Evolutionary conservation across 371 early-diverging fungal species (phyloP), one percentile per base, ranked within the genome.

Genomic region (Rhizopus sp.): DNA sequence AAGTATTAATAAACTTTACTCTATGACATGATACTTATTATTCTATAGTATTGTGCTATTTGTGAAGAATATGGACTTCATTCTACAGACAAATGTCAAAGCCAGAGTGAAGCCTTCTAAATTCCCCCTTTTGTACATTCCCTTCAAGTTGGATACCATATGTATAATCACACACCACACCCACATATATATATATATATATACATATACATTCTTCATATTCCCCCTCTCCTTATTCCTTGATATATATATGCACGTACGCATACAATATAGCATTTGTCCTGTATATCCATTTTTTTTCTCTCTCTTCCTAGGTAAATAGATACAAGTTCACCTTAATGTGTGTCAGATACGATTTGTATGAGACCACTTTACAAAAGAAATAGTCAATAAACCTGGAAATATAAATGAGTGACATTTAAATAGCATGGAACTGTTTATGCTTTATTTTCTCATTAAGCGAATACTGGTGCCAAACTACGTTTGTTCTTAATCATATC

Each of bases 31-130:
- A 2, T n/a, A 17, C 23, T 32, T 7, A 49, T 53, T 15, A 33
- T 38, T 35, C 34, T 16, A 41, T 69, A 84, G 74, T 89, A 84
- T 55, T 89, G 89, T 65, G 87, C 86, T 51, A 86, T 87, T 59
- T 89, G 89, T 64, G 87, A 89, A 56, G 80, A 76, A 50, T 81
- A 80, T 69, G 82, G 77, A 17, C 66, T 69, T 30, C 88, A 89
- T 50, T 76, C 78, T 62, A 89, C 88, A 1, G 76, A 82, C 33
- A 80, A 86, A 48, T 89, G 88, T 60, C 89, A 87, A 23, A 82
- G 84, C 56, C 83, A 83, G 57, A 80, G 81, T 46, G 80, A 82
- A 58, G 77, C 81, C 46, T 84, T 81, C 60, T 83, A 73, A 66
- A 35, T 31, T 45, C 30, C 29, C 23, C 37, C 4, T 15, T 42